Evolutionary conservation across 2,329 filamentous ascomycete genomes (phyloP).

Genomic region (Pestalotiopsis sp.): DNA sequence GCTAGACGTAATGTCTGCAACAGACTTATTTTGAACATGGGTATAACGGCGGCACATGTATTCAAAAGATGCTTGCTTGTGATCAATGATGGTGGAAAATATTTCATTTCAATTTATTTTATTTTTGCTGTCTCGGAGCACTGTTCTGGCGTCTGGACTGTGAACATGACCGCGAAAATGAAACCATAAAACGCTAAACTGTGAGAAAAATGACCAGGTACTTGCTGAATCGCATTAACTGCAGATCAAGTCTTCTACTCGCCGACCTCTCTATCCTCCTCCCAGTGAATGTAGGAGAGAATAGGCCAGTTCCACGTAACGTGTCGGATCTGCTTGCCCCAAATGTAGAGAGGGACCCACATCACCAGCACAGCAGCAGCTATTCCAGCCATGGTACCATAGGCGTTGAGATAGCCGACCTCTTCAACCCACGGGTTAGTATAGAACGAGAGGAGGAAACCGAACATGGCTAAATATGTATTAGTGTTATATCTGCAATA

Average conservation of each 20-base stretch:
- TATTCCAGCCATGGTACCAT: constrained; percentile 60
- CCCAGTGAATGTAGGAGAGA: constrained; percentile 49
- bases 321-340: constrained; percentile 49
- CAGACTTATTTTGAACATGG: too few species aligned
- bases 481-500: constrained; percentile 1
- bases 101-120: too few species aligned
- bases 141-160: too few species aligned
- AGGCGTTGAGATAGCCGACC: constrained; percentile 52
- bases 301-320: constrained; percentile 50
- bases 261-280: constrained; percentile 55
- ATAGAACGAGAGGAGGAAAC: constrained; percentile 61
- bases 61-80: too few species aligned
- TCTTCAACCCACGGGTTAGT: constrained; percentile 58
- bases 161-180: too few species aligned
- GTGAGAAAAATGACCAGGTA: not conserved
- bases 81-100: too few species aligned
- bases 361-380: constrained; percentile 45
- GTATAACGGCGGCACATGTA: too few species aligned
- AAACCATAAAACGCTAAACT: not conserved
- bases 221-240: not conserved
- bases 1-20: too few species aligned
- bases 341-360: constrained; percentile 54
- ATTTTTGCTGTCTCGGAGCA: too few species aligned
- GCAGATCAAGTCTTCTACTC: constrained; percentile 36
- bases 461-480: constrained; percentile 46